A percentile compares a stretch with the other conserved stretches of the same genome.
Evolutionary conservation across 2,329 filamentous ascomycete genomes (phyloP).

Genomic region (Neopestalotiopsis rosae): DNA sequence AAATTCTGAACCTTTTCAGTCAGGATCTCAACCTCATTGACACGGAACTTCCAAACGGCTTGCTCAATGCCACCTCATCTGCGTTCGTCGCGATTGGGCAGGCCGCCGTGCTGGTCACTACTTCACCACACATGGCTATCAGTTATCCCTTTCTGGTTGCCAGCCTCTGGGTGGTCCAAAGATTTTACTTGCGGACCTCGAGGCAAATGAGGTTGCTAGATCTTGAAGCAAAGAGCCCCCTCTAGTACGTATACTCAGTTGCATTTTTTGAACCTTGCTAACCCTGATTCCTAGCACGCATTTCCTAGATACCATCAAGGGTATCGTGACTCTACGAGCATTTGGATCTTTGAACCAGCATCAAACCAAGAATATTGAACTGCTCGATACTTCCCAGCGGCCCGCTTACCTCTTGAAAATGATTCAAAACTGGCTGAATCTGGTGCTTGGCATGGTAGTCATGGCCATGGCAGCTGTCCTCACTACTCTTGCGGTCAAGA

Average conservation of each 20-base stretch:
- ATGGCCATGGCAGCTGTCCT: slow-evolving; percentile 29
- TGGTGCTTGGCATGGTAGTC: slow-evolving; percentile 21
- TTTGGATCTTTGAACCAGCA: slow-evolving; percentile 52
- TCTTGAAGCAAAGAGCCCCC: slow-evolving; percentile 53
- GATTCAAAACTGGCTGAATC: slow-evolving; percentile 46
- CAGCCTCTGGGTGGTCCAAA: slow-evolving; percentile 49
- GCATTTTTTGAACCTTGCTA: not conserved
- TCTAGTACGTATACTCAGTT: slow-evolving; percentile 44
- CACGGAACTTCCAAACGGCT: slow-evolving; percentile 37
- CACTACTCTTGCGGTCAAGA: slow-evolving; percentile 28
- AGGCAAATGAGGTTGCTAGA: slow-evolving; percentile 56
- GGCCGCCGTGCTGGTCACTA: slow-evolving; percentile 45
- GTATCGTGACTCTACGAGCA: slow-evolving; percentile 53
- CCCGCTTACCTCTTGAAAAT: slow-evolving; percentile 57
- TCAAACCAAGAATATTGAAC: slow-evolving; percentile 44
- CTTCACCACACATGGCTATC: slow-evolving; percentile 45
- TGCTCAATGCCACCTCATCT: slow-evolving; percentile 26
- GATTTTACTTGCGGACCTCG: slow-evolving; percentile 57
- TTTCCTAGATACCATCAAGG: slow-evolving; percentile 54
- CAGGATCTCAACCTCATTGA: slow-evolving; percentile 47
- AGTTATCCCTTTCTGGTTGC: slow-evolving; percentile 47
- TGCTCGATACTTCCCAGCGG: slow-evolving; percentile 54
- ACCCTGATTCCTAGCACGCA: slow-evolving; percentile 34
- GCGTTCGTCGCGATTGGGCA: slow-evolving; percentile 40
- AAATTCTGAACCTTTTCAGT: slow-evolving; percentile 44